Evolutionary conservation across 1,284 basidiomycete genomes (phyloP).

Genomic region (Chiua sp.): DNA sequence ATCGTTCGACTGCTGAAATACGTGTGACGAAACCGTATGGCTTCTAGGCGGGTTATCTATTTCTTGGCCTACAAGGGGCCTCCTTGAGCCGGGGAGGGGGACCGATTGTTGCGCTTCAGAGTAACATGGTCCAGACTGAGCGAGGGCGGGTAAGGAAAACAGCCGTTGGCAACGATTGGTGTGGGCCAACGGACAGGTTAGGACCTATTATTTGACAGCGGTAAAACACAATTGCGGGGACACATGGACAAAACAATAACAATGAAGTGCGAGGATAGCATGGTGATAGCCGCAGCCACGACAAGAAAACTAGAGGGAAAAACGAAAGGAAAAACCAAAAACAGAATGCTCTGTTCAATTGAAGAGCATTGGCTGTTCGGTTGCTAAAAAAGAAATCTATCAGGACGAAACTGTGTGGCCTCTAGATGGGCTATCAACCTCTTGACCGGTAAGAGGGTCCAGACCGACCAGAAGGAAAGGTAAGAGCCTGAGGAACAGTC

Average conservation of each 20-base stretch:
- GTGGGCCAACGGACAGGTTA: no score
- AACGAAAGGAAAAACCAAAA: conserved; percentile 1
- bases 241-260: conserved; percentile 15
- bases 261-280: conserved; percentile 14
- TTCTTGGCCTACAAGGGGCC: no score
- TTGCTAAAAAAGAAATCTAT: conserved; percentile 33
- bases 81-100: no score
- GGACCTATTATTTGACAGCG: conserved; percentile 7
- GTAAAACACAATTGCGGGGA: conserved; percentile 26
- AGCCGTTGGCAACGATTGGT: no score
- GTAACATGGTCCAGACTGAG: conserved; percentile 6
- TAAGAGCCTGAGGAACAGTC: conserved; percentile 3
- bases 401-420: conserved; percentile 10
- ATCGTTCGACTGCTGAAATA: no score
- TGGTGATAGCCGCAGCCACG: conserved; percentile 9
- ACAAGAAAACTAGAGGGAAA: background rate
- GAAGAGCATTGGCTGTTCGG: conserved; percentile 8
- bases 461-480: conserved; percentile 21
- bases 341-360: conserved; percentile 4
- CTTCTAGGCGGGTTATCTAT: no score
- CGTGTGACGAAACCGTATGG: no score
- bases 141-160: conserved; percentile 23
- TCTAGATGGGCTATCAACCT: conserved; percentile 2
- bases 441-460: conserved; percentile 16
- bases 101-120: no score